Evolutionary conservation across 2,329 filamentous ascomycete species (phyloP), one percentile per base, ranked within the genome.

Genomic region (Domatiomyces catenatus): DNA sequence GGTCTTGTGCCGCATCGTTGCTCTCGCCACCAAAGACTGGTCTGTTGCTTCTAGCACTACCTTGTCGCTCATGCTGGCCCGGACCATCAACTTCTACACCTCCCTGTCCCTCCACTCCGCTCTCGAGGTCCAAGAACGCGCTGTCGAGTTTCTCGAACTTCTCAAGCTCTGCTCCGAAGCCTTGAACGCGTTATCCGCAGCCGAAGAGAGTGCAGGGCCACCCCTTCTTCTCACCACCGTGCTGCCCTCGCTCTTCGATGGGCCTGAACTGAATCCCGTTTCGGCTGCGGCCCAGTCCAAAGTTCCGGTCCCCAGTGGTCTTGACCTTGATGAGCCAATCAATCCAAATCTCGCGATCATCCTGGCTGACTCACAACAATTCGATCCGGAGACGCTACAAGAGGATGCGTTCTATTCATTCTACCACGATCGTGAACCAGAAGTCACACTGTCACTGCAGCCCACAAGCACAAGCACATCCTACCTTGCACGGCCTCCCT

Each of bases 111-210:
- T 82, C 42, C 87, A 96, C 64, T 89, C 90, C 0, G 86, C 81
- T 60, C 74, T 98, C 1, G 92, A 98, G 63, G 88, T 98, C 2
- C 92, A 98, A 67, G 92, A 96, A 66, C 80, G 92, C 51, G 84
- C 89, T 2, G 89, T 95, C 1, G 89, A 95, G 63, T 93, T 94
- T 59, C 76, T 88, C 0, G 92, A 98, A 63, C 74, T 96, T 10
- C 78, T 96, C 61, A 87, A 87, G 52, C 73, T 98, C 44, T 87
- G 86, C 1, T 80, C 81, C 1, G 92, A 98, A 68, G 88, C 90
- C 42, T 56, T 72, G 36, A 63, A 61, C 3, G 60, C 65, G 3
- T 15, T 39, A 5, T 32, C 43, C 17, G 54, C 56, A 17, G 58
- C 61, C 42, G 54, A 58, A 12, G 53, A 61, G 17, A 54, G 59